A percentile compares a stretch with the other conserved stretches of the same genome.
Conservation (phyloP, 2,329 filamentous ascomycete species). For the Pyricularia sp. region DNA sequence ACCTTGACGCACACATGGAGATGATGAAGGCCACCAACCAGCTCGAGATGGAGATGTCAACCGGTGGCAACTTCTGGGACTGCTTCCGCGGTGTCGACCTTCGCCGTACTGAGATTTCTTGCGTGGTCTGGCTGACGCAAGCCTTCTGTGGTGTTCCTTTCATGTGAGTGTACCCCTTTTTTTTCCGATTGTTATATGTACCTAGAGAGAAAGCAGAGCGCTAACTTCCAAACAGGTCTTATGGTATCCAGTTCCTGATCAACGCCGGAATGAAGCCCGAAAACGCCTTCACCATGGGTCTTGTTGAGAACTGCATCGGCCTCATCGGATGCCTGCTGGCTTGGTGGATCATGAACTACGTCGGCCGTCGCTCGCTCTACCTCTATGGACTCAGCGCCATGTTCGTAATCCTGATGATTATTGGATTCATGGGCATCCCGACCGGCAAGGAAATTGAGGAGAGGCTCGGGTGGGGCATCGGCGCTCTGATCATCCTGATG, state of each 20-base stretch:
- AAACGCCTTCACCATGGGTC: conserved; percentile 21
- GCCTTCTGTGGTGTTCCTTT: conserved; percentile 13
- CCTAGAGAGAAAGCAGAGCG: neutral
- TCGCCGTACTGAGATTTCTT: conserved; percentile 9
- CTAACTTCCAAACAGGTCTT: conserved; percentile 11
- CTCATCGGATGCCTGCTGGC: conserved; percentile 8
- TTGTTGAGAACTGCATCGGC: conserved; percentile 21
- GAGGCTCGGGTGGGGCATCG: conserved; percentile 16
- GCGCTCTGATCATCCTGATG: neutral
- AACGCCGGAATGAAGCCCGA: conserved; percentile 18
- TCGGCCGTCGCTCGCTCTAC: conserved; percentile 4
- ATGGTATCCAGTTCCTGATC: conserved; percentile 9
- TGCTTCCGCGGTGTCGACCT: conserved; percentile 35
- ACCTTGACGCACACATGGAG: conserved; percentile 38
- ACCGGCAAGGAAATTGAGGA: conserved; percentile 11
- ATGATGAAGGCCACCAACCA: conserved; percentile 41
- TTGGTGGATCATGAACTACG: conserved; percentile 6
- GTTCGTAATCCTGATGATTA: conserved; percentile 21
- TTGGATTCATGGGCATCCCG: conserved; percentile 33
- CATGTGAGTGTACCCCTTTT: conserved; percentile 9
- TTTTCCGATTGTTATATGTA: neutral
- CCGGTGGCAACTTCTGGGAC: conserved; percentile 22
- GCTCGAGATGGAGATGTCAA: conserved; percentile 18
- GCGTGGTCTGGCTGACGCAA: conserved; percentile 12
- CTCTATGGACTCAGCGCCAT: conserved; percentile 25